phyloP scores from a whole-genome alignment of 1,284 basidiomycete genomes.

The Boletus albobrunnescens region DNA sequence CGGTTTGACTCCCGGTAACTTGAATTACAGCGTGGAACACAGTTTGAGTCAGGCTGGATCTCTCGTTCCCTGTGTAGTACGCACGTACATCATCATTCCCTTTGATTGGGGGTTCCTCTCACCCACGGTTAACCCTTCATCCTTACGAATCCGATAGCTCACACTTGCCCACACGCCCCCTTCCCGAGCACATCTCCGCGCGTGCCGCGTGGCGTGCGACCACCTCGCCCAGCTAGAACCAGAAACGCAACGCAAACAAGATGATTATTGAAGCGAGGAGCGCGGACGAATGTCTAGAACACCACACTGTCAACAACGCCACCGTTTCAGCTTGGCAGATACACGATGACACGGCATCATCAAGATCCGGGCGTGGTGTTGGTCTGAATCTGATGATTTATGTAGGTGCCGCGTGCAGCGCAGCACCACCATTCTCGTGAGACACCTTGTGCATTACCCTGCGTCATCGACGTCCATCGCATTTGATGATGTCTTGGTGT shows the following conservation, averaged over 20 bases:
- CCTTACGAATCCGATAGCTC: not conserved
- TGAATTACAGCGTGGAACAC: conserved; percentile 7
- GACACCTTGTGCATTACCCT: not conserved
- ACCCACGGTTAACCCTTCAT: no score
- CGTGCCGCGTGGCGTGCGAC: conserved; percentile 3
- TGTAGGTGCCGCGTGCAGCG: not conserved
- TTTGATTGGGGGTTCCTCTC: not conserved
- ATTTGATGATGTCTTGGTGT: not conserved
- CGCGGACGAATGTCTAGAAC: not conserved
- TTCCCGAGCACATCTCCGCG: not conserved
- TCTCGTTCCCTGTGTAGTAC: not conserved
- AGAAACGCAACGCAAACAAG: not conserved
- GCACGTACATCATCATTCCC: not conserved
- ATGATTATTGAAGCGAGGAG: not conserved
- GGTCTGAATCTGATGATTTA: not conserved
- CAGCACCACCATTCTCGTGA: conserved; percentile 1
- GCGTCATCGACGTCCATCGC: conserved; percentile 8
- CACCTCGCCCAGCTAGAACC: not conserved
- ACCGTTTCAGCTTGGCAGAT: conserved; percentile 1
- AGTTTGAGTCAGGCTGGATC: not conserved
- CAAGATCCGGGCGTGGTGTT: conserved; percentile 9
- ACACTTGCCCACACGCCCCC: not conserved
- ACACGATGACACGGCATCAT: not conserved
- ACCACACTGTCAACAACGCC: conserved; percentile 1
- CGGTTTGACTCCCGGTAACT: not conserved